These are phyloP conservation scores for Psilocybe azurescens DNA, from an alignment of 768 basidiomycete species.

Conservation along the genomic window DNA sequence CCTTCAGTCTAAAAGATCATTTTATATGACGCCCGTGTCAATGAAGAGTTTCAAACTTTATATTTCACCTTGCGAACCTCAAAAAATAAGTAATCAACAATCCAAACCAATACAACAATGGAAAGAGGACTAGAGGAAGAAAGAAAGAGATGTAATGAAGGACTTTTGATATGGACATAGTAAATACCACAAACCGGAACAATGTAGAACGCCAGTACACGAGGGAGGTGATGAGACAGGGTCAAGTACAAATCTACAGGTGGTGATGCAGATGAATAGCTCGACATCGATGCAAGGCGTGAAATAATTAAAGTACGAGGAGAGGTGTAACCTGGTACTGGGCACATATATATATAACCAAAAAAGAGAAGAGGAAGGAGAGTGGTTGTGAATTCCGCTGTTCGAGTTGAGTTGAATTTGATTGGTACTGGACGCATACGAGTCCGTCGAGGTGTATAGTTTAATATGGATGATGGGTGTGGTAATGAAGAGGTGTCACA, in stretches of 20 bases:
- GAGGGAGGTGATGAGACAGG: background rate
- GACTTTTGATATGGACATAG: slow-evolving; percentile 2
- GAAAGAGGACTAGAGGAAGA: slow-evolving; percentile 8
- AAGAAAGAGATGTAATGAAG: slow-evolving; percentile 3
- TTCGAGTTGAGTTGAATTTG: background rate
- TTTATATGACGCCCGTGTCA: no score
- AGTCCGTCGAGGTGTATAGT: slow-evolving; percentile 1
- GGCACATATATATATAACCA: slow-evolving; percentile 3
- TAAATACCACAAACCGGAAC: slow-evolving; percentile 4
- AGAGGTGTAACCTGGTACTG: background rate
- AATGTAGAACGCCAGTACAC: slow-evolving; percentile 4
- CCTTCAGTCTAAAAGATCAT: no score
- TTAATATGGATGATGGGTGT: slow-evolving; percentile 10
- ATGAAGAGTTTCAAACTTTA: no score
- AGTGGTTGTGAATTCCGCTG: slow-evolving; percentile 5
- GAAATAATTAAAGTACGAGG: background rate
- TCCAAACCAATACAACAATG: slow-evolving; percentile 23
- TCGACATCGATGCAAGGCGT: background rate
- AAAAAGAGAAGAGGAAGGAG: slow-evolving; percentile 16
- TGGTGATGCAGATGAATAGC: background rate
- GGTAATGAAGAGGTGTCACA: slow-evolving; percentile 16
- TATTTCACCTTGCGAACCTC: background rate
- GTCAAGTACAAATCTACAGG: background rate
- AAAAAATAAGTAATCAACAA: slow-evolving; percentile 14
- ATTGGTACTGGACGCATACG: background rate